Evolutionary conservation across 2,329 filamentous ascomycete species (phyloP), one percentile per base, ranked within the genome.

Genomic region (Stagonosporopsis cucurbitacearum): DNA sequence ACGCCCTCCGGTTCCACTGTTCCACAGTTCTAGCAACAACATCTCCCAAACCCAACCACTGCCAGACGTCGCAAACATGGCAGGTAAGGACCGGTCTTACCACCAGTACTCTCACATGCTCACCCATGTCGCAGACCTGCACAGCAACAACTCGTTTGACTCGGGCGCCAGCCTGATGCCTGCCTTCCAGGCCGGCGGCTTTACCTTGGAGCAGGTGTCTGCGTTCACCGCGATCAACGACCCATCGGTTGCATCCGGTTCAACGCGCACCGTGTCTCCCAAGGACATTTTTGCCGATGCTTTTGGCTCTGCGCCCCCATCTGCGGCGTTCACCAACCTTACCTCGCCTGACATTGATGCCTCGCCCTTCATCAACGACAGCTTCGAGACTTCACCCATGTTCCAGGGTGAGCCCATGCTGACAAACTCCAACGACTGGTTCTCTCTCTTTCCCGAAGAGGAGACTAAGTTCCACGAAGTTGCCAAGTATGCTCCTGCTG

Each of bases 301-400:
- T 56, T 86, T 86, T 69, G 81, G 86, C 71, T 96, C 91, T 59
- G 86, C 91, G 33, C 92, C 92, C 26, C 91, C 91, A 70, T 96
- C 92, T 2, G 84, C 88, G 42, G 87, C 90, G 30, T 86, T 95
- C 71, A 96, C 92, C 32, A 87, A 92, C 61, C 72, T 96, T 76
- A 96, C 92, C 54, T 95, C 92, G 57, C 92, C 92, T 40, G 79
- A 79, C 63, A 91, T 89, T n/a, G 82, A 90, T 71, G 90, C 88
- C 67, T 96, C 91, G 48, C 91, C 91, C 11, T 88, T 86, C 55
- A 87, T 88, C 69, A 75, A 75, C 59, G 88, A 91, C 66, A 84
- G 82, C 72, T 91, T 87, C 68, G 87, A 95, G 69, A 87, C 90
- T 17, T 96, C 92, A 46, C 92, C 92, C 42, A 85, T 89, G 74